phyloP scores from a whole-genome alignment of 495 filamentous ascomycete species.

The Bacidia rubella region DNA sequence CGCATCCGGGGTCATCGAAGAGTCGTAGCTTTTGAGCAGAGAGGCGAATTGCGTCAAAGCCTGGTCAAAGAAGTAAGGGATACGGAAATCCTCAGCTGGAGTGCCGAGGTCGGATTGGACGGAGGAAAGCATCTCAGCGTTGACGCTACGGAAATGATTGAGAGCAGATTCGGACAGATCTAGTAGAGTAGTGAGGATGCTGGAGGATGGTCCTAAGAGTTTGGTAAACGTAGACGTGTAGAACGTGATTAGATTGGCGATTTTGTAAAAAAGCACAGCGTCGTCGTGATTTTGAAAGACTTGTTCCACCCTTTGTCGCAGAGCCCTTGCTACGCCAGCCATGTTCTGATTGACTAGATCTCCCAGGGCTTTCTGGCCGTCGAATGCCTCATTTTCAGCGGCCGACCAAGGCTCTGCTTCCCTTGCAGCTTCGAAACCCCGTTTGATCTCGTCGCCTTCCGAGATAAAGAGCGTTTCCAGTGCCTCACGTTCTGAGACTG shows the following conservation, averaged over 20 bases:
- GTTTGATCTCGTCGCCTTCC: conserved; percentile 82
- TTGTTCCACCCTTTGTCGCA: conserved; percentile 77
- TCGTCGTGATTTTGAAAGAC: conserved; percentile 89
- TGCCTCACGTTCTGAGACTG: conserved; percentile 86
- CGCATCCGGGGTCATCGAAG: conserved; percentile 47
- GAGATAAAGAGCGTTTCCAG: conserved; percentile 82
- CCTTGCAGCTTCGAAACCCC: conserved; percentile 68
- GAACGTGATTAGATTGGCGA: conserved; percentile 77
- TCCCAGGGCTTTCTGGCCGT: conserved; percentile 71
- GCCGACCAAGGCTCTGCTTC: conserved; percentile 79
- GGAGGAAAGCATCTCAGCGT: conserved; percentile 61
- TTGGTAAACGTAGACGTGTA: conserved; percentile 75
- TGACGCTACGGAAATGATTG: conserved; percentile 64
- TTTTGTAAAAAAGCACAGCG: conserved; percentile 73
- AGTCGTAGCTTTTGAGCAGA: conserved; percentile 72
- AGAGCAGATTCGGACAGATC: conserved; percentile 64
- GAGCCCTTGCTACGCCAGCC: conserved; percentile 57
- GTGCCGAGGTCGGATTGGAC: conserved; percentile 55
- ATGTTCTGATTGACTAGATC: conserved; percentile 81
- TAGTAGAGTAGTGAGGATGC: conserved; percentile 53
- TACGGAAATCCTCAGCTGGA: conserved; percentile 54
- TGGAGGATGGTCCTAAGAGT: conserved; percentile 56
- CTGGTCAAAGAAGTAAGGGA: conserved; percentile 75
- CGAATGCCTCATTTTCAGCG: conserved; percentile 56
- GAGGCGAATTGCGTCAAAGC: conserved; percentile 59